Evolutionary conservation across 2,329 filamentous ascomycete genomes (phyloP).

Genomic region (Escovopsis sp.): DNA sequence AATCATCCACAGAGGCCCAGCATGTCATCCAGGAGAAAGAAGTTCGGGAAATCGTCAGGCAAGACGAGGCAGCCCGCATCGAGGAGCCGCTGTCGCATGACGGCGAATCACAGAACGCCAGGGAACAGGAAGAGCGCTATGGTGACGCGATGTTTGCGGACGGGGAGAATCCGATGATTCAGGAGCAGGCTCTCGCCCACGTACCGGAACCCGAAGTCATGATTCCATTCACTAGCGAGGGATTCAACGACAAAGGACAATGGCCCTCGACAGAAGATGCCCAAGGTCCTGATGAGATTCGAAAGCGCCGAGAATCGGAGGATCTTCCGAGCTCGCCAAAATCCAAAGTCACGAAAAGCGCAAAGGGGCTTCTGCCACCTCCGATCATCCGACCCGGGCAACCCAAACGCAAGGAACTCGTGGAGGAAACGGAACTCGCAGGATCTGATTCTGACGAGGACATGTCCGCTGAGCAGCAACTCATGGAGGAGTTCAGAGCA

Average conservation of each 20-base stretch:
- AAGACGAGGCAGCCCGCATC: neutral
- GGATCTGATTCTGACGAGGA: conserved; percentile 2
- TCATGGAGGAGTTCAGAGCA: conserved; percentile 8
- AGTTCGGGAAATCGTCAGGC: neutral
- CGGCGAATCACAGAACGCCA: neutral
- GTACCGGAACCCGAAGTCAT: neutral
- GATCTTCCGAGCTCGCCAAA: too few species aligned
- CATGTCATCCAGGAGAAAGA: neutral
- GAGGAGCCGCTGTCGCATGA: too few species aligned
- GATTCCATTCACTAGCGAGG: neutral
- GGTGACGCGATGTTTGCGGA: neutral
- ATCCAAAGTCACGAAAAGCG: too few species aligned
- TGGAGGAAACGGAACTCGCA: neutral
- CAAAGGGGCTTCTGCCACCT: neutral
- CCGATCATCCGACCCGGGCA: neutral
- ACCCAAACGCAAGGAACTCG: neutral
- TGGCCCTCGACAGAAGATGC: too few species aligned
- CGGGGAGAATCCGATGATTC: neutral
- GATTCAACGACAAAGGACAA: too few species aligned
- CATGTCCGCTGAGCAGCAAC: conserved; percentile 11
- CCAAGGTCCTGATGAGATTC: too few species aligned
- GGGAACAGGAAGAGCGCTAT: neutral
- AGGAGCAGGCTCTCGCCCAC: neutral
- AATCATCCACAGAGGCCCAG: neutral
- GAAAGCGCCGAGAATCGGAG: too few species aligned